phyloP scores from a whole-genome alignment of 2,329 filamentous ascomycete genomes.

The Plectosphaerella plurivora region DNA sequence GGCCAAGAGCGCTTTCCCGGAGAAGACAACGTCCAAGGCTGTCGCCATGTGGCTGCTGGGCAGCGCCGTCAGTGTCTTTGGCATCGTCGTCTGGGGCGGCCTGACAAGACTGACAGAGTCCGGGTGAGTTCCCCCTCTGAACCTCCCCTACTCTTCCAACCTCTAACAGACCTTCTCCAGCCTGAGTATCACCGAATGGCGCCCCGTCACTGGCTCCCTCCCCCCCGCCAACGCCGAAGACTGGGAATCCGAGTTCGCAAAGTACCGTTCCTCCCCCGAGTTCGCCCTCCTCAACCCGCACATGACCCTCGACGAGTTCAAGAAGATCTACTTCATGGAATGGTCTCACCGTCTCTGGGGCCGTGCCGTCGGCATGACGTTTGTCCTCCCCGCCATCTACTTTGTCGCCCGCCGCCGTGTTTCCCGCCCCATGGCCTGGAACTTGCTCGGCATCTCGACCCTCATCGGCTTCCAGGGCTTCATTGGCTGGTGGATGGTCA shows the following conservation, averaged over 20 bases:
- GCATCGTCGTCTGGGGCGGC: slow-evolving; percentile 92
- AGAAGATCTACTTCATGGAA: slow-evolving; percentile 99
- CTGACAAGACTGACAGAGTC: slow-evolving; percentile 93
- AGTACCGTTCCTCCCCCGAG: slow-evolving; percentile 90
- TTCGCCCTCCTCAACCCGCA: slow-evolving; percentile 87
- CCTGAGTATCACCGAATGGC: slow-evolving; percentile 98
- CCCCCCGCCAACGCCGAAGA: slow-evolving; percentile 74
- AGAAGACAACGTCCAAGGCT: slow-evolving; percentile 65
- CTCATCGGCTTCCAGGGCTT: slow-evolving; percentile 94
- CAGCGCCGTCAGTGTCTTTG: slow-evolving; percentile 90
- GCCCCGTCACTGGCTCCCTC: slow-evolving; percentile 86
- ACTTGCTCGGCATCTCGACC: slow-evolving; percentile 76
- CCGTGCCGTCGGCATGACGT: slow-evolving; percentile 82
- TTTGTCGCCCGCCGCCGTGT: slow-evolving; percentile 80
- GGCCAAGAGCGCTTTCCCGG: slow-evolving; percentile 40
- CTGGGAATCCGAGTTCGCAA: slow-evolving; percentile 90
- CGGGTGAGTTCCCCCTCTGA: slow-evolving; percentile 53
- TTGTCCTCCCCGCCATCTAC: slow-evolving; percentile 83
- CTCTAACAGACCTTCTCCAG: neutral
- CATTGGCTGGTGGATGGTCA: slow-evolving; percentile 99
- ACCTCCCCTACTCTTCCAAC: neutral
- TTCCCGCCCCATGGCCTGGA: slow-evolving; percentile 69
- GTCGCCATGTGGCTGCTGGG: slow-evolving; percentile 92
- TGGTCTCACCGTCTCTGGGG: slow-evolving; percentile 97
- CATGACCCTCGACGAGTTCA: slow-evolving; percentile 92